These are phyloP conservation scores for Suillus plorans DNA, from an alignment of 768 basidiomycete genomes.

Conservation along the genomic window DNA sequence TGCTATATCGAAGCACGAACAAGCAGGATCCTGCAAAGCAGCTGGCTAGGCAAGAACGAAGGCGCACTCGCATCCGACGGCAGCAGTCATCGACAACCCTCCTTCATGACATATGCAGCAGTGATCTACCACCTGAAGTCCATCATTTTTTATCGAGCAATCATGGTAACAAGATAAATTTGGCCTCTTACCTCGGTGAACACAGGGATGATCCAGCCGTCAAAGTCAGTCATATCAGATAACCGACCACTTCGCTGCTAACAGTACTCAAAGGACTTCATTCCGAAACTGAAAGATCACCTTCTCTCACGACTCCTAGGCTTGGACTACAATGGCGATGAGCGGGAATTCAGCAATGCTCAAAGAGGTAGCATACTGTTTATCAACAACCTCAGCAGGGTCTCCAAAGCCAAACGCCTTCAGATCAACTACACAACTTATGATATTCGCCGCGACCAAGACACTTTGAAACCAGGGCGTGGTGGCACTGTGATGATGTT, in stretches of 20 bases:
- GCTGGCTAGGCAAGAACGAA: conserved; percentile 15
- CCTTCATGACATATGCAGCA: neutral
- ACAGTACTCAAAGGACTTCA: conserved; percentile 16
- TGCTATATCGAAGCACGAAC: conserved; percentile 7
- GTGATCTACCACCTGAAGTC: neutral
- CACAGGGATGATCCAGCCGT: conserved; percentile 11
- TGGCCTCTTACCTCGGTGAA: conserved; percentile 5
- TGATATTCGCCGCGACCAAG: conserved; percentile 17
- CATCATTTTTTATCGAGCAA: conserved; percentile 6
- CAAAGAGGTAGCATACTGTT: conserved; percentile 6
- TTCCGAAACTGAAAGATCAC: conserved; percentile 20
- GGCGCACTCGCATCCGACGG: neutral
- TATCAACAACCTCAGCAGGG: conserved; percentile 13
- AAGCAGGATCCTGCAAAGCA: conserved; percentile 14
- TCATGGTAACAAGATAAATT: neutral
- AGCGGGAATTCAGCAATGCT: conserved; percentile 3
- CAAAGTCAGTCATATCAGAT: neutral
- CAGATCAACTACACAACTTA: conserved; percentile 22
- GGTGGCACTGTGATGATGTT: conserved; percentile 21
- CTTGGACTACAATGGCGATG: conserved; percentile 16
- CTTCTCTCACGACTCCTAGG: conserved; percentile 15
- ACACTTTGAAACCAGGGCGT: conserved; percentile 2
- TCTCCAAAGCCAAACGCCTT: conserved; percentile 4
- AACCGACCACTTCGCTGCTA: neutral
- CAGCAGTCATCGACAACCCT: neutral